Evolutionary conservation across 257 asterid genomes (phyloP).

Genomic region (Phtheirospermum japonicum): DNA sequence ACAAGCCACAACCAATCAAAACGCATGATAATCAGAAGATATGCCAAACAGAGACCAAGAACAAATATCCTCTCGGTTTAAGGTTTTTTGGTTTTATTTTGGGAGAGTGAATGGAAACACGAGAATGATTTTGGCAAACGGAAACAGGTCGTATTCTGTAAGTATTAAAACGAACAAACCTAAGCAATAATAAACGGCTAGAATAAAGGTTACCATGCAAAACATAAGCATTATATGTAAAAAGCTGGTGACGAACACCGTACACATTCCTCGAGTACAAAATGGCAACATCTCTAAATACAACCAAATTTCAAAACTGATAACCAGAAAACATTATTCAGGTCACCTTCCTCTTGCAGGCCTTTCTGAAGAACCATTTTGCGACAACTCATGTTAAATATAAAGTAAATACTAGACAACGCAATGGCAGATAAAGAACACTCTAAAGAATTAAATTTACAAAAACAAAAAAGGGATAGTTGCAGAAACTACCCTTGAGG

Average conservation of each 20-base stretch:
- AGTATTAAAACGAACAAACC: neutral
- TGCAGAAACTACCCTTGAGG: no score
- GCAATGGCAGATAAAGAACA: no score
- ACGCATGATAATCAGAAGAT: no score
- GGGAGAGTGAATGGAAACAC: neutral
- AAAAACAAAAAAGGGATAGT: no score
- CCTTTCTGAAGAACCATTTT: constrained; percentile 21
- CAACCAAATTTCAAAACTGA: neutral
- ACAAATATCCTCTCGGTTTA: no score
- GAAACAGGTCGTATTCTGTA: neutral
- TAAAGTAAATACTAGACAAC: no score
- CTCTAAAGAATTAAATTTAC: no score
- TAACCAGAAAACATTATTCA: constrained; percentile 26
- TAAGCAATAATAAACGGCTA: neutral
- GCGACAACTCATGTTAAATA: no score
- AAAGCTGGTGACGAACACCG: neutral
- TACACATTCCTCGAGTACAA: neutral
- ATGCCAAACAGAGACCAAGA: no score
- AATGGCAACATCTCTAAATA: neutral
- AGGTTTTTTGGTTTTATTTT: neutral
- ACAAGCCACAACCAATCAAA: no score
- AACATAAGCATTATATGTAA: no score
- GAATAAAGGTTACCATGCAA: no score
- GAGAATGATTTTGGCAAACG: neutral
- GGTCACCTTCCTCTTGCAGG: constrained; percentile 35